Evolutionary conservation across 2,329 filamentous ascomycete species (phyloP).

Genomic region (Calonectria montana): DNA sequence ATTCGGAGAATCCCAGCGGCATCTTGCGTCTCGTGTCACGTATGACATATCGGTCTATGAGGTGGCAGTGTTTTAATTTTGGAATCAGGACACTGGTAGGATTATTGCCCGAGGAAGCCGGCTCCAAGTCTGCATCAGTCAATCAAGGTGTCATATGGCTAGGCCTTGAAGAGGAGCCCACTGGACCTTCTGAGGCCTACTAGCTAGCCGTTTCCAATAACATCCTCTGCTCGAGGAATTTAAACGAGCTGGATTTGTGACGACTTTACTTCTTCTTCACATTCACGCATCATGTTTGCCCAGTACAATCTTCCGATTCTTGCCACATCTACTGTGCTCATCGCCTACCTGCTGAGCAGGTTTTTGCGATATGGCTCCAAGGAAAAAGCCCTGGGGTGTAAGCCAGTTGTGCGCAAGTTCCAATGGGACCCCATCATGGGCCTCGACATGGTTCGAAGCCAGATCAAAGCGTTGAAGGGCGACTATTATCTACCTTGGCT

Average conservation of each 20-base stretch:
- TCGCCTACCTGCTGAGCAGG: constrained; percentile 14
- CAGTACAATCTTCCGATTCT: constrained; percentile 8
- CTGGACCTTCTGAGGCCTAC: not conserved
- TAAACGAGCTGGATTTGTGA: not conserved
- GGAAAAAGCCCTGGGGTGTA: constrained; percentile 14
- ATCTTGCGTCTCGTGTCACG: not conserved
- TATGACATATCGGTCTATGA: not conserved
- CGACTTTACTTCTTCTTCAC: not conserved
- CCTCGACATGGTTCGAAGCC: constrained; percentile 31
- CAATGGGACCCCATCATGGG: constrained; percentile 34
- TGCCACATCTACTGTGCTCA: not conserved
- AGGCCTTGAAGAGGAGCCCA: not conserved
- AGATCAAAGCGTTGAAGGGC: constrained; percentile 29
- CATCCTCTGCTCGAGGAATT: not conserved
- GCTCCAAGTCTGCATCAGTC: not conserved
- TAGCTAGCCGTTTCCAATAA: not conserved
- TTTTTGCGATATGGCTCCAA: constrained; percentile 10
- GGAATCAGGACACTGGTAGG: not conserved
- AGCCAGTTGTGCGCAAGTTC: constrained; percentile 14
- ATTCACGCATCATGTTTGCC: constrained; percentile 4
- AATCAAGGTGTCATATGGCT: not conserved
- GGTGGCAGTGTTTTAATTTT: not conserved
- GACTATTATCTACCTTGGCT: constrained; percentile 36
- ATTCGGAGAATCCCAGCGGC: constrained; percentile 19
- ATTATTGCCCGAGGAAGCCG: not conserved